Evolutionary conservation across 768 basidiomycete species (phyloP), one percentile per base, ranked within the genome.

Genomic region (Hemileccinum rubropunctum): DNA sequence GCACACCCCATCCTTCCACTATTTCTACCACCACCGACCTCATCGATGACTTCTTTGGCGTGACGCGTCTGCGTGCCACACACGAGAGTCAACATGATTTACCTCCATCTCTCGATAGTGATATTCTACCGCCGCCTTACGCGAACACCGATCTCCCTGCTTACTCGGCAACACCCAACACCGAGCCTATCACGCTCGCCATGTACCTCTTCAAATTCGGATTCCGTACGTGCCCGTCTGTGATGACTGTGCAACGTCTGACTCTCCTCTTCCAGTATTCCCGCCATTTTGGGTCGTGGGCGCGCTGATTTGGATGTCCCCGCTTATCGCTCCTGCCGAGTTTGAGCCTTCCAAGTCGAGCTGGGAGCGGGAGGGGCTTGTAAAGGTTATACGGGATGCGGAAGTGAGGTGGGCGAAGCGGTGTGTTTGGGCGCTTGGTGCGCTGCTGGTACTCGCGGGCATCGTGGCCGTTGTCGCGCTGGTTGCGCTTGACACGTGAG

Each of bases 261-360:
- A 45, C 26, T 28, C 10, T 18, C 18, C 26, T 50, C 14, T 53
- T 32, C 1, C 53, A 76, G 76, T 78, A 45, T 78, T 75, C 63
- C 76, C 76, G n/a, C 71, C 69, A 14, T 71, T 77, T 51, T 80
- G 79, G 78, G 37, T 76, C 18, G 58, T 74, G 6, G 76, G 76
- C 15, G 58, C 67, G 8, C 45, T 68, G 56, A 71, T 79, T 40
- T 59, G 77, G 17, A 36, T 69, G 39, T 72, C 66, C 6, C 75
- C 77, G 1, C 67, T 78, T n/a, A 54, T 55, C 32, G 68, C 66
- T 5, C 74, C 76, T 2, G 50, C 35, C 3, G 45, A 57, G 4
- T 54, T 66, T 13, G 59, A 58, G 28, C 49, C 63, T 26, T 54
- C 65, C 11, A 78, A 76, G 50, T 63, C 73, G 3, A 63, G 62